phyloP scores from a whole-genome alignment of 2,329 filamentous ascomycete genomes.

The Herpomyces periplanetae region DNA sequence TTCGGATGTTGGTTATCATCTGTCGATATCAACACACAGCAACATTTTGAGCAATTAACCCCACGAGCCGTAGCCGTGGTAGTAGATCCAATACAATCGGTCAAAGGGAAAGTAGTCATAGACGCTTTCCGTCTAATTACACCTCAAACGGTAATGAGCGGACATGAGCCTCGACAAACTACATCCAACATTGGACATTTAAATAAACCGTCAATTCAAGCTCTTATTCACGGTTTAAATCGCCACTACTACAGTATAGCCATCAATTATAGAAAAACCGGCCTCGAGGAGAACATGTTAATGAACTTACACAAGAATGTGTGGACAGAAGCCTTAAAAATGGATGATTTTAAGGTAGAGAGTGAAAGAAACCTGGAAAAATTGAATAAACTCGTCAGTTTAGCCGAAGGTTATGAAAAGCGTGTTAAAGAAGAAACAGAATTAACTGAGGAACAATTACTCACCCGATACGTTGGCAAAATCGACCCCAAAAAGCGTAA shows the following conservation, averaged over 20 bases:
- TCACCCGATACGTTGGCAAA: slow-evolving; percentile 95
- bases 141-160: slow-evolving; percentile 85
- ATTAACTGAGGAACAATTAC: slow-evolving; percentile 77
- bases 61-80: slow-evolving; percentile 88
- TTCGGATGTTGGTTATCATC: slow-evolving; percentile 97
- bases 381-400: slow-evolving; percentile 44
- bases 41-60: slow-evolving; percentile 96
- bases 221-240: slow-evolving; percentile 87
- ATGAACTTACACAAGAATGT: slow-evolving; percentile 99
- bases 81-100: slow-evolving; percentile 90
- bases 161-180: slow-evolving; percentile 83
- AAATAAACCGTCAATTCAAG: slow-evolving; percentile 98
- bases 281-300: slow-evolving; percentile 91
- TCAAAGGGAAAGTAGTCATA: slow-evolving; percentile 97
- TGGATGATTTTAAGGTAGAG: slow-evolving; percentile 73
- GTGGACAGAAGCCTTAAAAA: slow-evolving; percentile 86
- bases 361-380: slow-evolving; percentile 51
- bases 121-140: slow-evolving; percentile 96
- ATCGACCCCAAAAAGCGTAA: slow-evolving; percentile 85
- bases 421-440: slow-evolving; percentile 95
- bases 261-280: slow-evolving; percentile 92
- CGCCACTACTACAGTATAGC: slow-evolving; percentile 96
- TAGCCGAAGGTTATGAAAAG: slow-evolving; percentile 93
- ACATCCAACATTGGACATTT: slow-evolving; percentile 90
- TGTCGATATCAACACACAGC: slow-evolving; percentile 97